Base-by-base conservation (phyloP, 148 eudicot genomes). In the Polygonum maritimum region DNA sequence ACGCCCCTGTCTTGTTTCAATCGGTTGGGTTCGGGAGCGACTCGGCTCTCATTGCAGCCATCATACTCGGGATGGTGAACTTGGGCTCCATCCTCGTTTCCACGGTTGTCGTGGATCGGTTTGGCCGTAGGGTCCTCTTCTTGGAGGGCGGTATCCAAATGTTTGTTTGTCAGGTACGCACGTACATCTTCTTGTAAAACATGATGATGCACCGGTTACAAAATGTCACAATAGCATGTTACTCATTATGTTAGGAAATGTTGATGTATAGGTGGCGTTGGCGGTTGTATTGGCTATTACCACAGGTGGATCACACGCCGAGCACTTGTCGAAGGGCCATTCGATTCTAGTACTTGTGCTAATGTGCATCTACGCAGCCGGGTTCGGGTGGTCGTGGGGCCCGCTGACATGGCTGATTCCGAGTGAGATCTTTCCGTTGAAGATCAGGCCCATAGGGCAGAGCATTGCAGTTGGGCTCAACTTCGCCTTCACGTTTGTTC, bases 351-450 rank as follows among this genome's bases (percentile, higher is more conserved):
- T 88, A 45, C 80, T 88, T 0, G 69, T 79, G 15, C 80, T 88
- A 2, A 86, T 88, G 92, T 88, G 92, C 81, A 49, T 80, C 12
- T 88, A 88, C 48, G 86, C 88, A n/a, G 85, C 89, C 51, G 92
- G 86, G 15, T 88, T 84, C 33, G 92, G 92, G 21, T 86, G 89
- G 89, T 88, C 92, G 3, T 88, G 89, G 92, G 92, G 92, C 21
- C 92, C 92, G 14, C 78, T 88, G 5, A 78, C 77, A n/a, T 86
- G 85, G 85, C 88, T 88, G 12, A 69, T 88, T 36, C 89, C 92
- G 2, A 88, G 92, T 60, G 92, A 88, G 78, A 88, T 88, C 44
- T 88, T 83, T 58, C 92, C 92, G 0, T 49, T 88, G 77, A 80
- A 83, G 41, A 86, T 88, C 67, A 75, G 92, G 16, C 58, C 83